Base-by-base conservation (phyloP, 441 rosid species). In the Omphalea diandra region DNA sequence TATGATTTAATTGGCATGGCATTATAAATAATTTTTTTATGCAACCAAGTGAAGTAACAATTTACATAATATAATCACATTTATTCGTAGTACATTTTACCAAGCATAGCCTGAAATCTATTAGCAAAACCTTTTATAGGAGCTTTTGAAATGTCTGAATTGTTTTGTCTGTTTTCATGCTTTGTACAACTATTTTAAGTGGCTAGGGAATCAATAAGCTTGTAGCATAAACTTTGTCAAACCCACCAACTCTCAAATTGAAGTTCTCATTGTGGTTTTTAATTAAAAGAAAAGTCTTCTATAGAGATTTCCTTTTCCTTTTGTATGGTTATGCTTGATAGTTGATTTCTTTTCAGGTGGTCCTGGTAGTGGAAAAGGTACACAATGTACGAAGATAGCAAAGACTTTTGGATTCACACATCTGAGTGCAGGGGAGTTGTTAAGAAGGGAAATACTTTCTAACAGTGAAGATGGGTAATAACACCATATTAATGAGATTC, bases 361-460 rank as follows among this genome's bases (percentile, higher is more conserved):
- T 24, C 97, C 98, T 52, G 97, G 97, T 73, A 91, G 98, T 80
- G 97, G 98, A 64, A 94, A 94, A 77, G 95, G 97, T 61, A 94
- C 98, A 31, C 97, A 93, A 76, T 89, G 97, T 77, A 81, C 83
- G 41, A 89, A 86, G 53, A 77, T 93, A 68, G 90, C 90, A 0
- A 24, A 86, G 57, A 82, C 88, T 67, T 94, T 91, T 75, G 86
- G 87, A 5, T 88, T 82, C 68, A 88, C 87, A 8, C 98, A 94
- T 85, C 87, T 91, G 22, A 91, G 98, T 81, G 97, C 95, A 44
- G 98, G 97, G 58, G 97, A 91, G 73, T 90, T 94, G 81, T 89
- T 94, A 62, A 83, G 97, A 75, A 84, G 86, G 35, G 95, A 91
- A 78, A 82, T 90, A 24, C 82, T 75, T 67, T 89, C 97, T 76